Percentiles rank a stretch among this genome's conserved stretches.
Evolutionary conservation across 2,329 filamentous ascomycete species (phyloP).

Genomic region (Colletotrichum paranaense): DNA sequence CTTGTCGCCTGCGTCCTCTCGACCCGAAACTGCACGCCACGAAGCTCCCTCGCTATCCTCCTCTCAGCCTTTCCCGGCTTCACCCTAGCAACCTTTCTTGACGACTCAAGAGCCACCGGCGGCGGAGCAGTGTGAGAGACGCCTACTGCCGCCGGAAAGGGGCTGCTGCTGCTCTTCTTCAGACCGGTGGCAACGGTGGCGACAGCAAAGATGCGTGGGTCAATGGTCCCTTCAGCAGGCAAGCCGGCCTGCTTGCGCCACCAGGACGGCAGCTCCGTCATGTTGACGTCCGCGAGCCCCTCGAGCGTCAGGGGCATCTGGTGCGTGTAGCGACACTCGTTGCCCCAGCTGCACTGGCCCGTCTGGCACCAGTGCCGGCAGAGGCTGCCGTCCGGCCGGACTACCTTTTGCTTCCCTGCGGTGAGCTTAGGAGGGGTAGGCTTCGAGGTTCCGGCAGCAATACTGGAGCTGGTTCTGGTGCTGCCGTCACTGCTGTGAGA

Average conservation of each 20-base stretch:
- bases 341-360: slow-evolving; percentile 59
- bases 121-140: background rate
- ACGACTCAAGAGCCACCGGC: background rate
- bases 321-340: slow-evolving; percentile 57
- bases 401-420: slow-evolving; percentile 6
- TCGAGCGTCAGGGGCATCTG: slow-evolving; percentile 56
- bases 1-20: slow-evolving; percentile 11
- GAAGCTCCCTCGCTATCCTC: slow-evolving; percentile 24
- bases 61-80: slow-evolving; percentile 8
- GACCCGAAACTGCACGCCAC: slow-evolving; percentile 1
- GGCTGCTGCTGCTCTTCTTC: slow-evolving; percentile 14
- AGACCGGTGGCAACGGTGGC: background rate
- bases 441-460: background rate
- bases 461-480: too few relatives aligned
- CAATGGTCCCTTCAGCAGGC: slow-evolving; percentile 23
- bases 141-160: background rate
- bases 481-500: too few relatives aligned
- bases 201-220: slow-evolving; percentile 27
- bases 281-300: slow-evolving; percentile 55
- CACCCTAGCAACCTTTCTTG: slow-evolving; percentile 8
- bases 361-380: slow-evolving; percentile 62
- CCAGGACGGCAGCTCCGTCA: slow-evolving; percentile 57
- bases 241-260: slow-evolving; percentile 40
- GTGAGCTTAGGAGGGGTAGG: background rate
- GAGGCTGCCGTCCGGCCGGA: slow-evolving; percentile 36